phyloP scores from a whole-genome alignment of 116 monocot species.

The Cymodocea nodosa region DNA sequence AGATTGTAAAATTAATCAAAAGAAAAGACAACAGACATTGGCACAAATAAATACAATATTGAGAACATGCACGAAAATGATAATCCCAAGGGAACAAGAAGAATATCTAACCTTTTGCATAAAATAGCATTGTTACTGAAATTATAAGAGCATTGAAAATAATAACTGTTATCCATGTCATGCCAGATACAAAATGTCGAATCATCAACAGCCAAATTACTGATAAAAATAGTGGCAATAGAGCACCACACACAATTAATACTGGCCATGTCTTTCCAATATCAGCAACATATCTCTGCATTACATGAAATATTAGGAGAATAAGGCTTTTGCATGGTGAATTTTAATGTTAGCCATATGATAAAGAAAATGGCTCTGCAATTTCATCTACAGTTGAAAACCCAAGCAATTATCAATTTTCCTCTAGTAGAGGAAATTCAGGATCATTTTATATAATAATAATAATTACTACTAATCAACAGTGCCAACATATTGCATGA shows the following conservation, averaged over 20 bases:
- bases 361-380: too few species aligned
- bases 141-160: slow-evolving; percentile 77
- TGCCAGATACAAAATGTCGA: slow-evolving; percentile 87
- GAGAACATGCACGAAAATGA: not conserved
- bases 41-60: not conserved
- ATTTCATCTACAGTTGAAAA: too few species aligned
- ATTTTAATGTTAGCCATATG: too few species aligned
- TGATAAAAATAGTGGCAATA: slow-evolving; percentile 82
- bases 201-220: slow-evolving; percentile 92
- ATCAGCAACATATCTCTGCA: slow-evolving; percentile 97
- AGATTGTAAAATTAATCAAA: not conserved
- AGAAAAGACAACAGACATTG: not conserved
- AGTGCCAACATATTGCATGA: too few species aligned
- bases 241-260: slow-evolving; percentile 89
- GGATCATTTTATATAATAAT: too few species aligned
- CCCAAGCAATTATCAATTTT: too few species aligned
- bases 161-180: slow-evolving; percentile 96
- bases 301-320: slow-evolving; percentile 1
- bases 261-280: slow-evolving; percentile 99
- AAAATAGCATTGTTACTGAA: slow-evolving; percentile 91
- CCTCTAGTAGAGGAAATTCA: too few species aligned
- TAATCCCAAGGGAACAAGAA: not conserved
- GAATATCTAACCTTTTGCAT: slow-evolving; percentile 68
- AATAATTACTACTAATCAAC: too few species aligned
- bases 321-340: not conserved